phyloP scores from a whole-genome alignment of 768 basidiomycete genomes.

The Xerocomellus dryophilus region DNA sequence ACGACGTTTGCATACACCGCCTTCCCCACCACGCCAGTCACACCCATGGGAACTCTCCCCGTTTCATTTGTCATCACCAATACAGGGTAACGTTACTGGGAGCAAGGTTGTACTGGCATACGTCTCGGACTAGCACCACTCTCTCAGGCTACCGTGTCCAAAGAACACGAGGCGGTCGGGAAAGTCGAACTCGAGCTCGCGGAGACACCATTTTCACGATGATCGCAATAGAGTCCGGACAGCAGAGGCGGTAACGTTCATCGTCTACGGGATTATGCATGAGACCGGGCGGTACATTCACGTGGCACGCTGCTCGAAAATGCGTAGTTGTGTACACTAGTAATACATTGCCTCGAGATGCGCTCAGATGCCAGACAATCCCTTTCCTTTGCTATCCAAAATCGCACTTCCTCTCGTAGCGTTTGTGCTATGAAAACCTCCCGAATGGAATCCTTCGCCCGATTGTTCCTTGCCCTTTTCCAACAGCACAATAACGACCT shows the following conservation, averaged over 20 bases:
- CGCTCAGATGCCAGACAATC: constrained; percentile 35
- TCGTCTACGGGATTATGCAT: no score
- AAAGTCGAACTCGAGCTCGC: background rate
- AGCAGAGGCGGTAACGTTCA: background rate
- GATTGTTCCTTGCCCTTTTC: constrained; percentile 59
- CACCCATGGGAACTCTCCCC: background rate
- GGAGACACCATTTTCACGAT: background rate
- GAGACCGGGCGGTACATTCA: background rate
- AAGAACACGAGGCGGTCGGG: background rate
- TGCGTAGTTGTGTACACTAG: constrained; percentile 9
- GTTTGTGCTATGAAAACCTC: constrained; percentile 9
- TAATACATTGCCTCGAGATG: constrained; percentile 13
- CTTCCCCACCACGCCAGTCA: background rate
- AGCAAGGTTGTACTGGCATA: background rate
- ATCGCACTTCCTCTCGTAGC: constrained; percentile 33
- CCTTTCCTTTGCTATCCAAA: constrained; percentile 42
- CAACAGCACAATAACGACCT: constrained; percentile 59
- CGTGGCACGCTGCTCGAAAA: background rate
- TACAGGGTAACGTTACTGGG: background rate
- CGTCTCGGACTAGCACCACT: background rate
- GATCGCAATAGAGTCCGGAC: background rate
- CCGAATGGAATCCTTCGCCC: constrained; percentile 43
- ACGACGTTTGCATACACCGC: background rate
- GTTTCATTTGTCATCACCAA: background rate
- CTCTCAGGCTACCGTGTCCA: background rate